phyloP scores from a whole-genome alignment of 2,329 filamentous ascomycete genomes.

The Mycosphaerella sp. region DNA sequence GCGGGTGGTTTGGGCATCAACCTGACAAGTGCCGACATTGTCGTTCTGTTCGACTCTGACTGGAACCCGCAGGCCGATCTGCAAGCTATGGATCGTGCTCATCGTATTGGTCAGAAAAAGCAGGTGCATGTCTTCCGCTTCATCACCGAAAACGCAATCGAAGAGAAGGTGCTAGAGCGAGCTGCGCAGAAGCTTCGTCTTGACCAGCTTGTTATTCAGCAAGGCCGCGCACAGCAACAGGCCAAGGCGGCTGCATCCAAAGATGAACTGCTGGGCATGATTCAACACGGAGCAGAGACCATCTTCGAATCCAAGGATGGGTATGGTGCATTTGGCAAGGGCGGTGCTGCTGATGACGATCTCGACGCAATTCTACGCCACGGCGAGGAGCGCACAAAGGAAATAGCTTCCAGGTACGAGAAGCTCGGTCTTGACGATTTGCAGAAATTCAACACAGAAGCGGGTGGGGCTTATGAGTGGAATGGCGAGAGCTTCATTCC shows the following conservation, averaged over 20 bases:
- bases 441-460: conserved; percentile 96
- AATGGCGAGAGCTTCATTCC: conserved; percentile 94
- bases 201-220: conserved; percentile 96
- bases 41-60: conserved; percentile 93
- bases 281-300: conserved; percentile 95
- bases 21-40: conserved; percentile 88
- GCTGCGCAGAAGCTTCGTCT: conserved; percentile 94
- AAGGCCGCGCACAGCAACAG: conserved; percentile 86
- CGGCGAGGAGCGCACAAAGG: conserved; percentile 81
- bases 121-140: conserved; percentile 96
- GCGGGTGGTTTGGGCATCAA: conserved; percentile 97
- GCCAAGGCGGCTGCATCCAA: conserved; percentile 90
- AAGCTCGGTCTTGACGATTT: conserved; percentile 94
- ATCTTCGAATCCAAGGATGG: conserved; percentile 73
- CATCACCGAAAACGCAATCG: conserved; percentile 95
- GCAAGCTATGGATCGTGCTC: conserved; percentile 97
- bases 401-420: conserved; percentile 90
- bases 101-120: conserved; percentile 97
- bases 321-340: conserved; percentile 53
- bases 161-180: conserved; percentile 95
- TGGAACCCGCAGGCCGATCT: conserved; percentile 99
- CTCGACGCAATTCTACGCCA: conserved; percentile 82
- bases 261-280: conserved; percentile 94
- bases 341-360: conserved; percentile 73
- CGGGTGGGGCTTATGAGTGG: conserved; percentile 80